A percentile compares a stretch with the other conserved stretches of the same genome.
Evolutionary conservation across 129 eudicot genomes (phyloP).

Genomic region (Deinandra increscens): DNA sequence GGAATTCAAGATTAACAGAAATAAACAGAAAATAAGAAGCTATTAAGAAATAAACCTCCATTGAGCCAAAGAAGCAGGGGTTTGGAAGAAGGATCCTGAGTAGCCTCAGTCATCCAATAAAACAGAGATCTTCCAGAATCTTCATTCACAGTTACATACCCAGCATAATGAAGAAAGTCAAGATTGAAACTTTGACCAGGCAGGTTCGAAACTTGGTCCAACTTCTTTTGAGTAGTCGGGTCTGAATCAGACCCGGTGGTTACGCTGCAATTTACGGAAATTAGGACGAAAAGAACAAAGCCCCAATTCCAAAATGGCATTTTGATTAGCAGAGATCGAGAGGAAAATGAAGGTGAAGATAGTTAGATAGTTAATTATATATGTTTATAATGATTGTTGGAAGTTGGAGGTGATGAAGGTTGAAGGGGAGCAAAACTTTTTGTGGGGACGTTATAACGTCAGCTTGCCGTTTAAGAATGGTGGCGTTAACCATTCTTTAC

Average conservation of each 20-base stretch:
- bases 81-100: slow-evolving; percentile 65
- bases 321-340: background rate
- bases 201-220: slow-evolving; percentile 50
- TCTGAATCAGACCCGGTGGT: slow-evolving; percentile 34
- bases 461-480: slow-evolving; percentile 24
- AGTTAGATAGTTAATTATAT: background rate
- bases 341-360: slow-evolving; percentile 16
- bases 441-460: slow-evolving; percentile 26
- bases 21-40: no score
- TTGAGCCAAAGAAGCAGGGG: slow-evolving; percentile 91
- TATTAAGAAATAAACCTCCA: slow-evolving; percentile 53
- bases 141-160: slow-evolving; percentile 72
- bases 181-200: slow-evolving; percentile 81
- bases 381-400: no score
- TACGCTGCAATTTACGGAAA: slow-evolving; percentile 28
- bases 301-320: slow-evolving; percentile 45
- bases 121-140: slow-evolving; percentile 72
- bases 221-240: slow-evolving; percentile 43
- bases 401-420: no score
- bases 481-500: background rate
- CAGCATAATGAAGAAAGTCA: slow-evolving; percentile 74
- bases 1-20: no score
- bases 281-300: slow-evolving; percentile 26
- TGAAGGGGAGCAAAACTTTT: background rate
- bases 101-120: slow-evolving; percentile 89